These are phyloP conservation scores for Tephrocybe sp. DNA, from an alignment of 768 basidiomycete species.

Conservation along the genomic window DNA sequence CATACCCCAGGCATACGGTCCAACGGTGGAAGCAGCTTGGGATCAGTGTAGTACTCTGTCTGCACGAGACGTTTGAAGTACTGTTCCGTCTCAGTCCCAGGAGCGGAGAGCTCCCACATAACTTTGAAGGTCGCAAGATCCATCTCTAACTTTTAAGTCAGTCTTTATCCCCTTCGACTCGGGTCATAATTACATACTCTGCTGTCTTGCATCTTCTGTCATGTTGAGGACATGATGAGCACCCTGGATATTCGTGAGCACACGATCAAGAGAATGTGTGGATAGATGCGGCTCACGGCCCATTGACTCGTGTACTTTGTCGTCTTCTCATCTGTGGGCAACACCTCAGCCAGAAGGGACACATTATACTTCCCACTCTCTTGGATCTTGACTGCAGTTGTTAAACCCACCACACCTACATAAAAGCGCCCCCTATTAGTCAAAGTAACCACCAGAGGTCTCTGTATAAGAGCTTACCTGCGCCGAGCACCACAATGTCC, in stretches of 20 bases:
- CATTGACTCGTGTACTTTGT: slow-evolving; percentile 78
- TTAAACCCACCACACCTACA: slow-evolving; percentile 74
- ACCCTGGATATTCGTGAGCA: slow-evolving; percentile 47
- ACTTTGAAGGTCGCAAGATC: slow-evolving; percentile 72
- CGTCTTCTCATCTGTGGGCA: slow-evolving; percentile 72
- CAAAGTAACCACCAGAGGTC: no score
- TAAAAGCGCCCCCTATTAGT: background rate
- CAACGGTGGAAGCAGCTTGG: slow-evolving; percentile 35
- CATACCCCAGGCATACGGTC: slow-evolving; percentile 55
- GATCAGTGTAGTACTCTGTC: slow-evolving; percentile 53
- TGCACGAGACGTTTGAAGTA: slow-evolving; percentile 66
- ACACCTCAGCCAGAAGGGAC: slow-evolving; percentile 64
- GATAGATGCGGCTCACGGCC: slow-evolving; percentile 53
- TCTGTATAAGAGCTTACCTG: slow-evolving; percentile 18
- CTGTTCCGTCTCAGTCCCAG: slow-evolving; percentile 49
- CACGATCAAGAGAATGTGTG: background rate
- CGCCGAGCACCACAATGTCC: slow-evolving; percentile 19
- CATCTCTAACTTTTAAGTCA: slow-evolving; percentile 40
- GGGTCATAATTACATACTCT: slow-evolving; percentile 36
- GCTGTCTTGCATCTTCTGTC: slow-evolving; percentile 47
- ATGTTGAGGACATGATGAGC: slow-evolving; percentile 74
- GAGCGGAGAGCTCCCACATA: slow-evolving; percentile 72
- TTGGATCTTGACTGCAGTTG: slow-evolving; percentile 71
- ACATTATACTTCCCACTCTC: slow-evolving; percentile 60
- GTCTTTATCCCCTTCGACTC: background rate